Evolutionary conservation across 2,329 filamentous ascomycete species (phyloP).

Genomic region (Ascocoryne sarcoides): DNA sequence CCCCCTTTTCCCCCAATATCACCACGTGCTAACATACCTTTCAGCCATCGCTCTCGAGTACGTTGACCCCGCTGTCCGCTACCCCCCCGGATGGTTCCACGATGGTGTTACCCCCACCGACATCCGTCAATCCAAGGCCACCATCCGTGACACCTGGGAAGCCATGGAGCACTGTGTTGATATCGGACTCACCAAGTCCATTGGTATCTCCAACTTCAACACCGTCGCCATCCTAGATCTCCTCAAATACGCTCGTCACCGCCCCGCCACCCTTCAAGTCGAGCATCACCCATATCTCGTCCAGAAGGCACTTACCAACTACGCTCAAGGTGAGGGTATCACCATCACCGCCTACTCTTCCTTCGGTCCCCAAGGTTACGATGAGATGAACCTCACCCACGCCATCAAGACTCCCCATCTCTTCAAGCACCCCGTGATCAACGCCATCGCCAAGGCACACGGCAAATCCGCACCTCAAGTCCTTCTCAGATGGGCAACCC

Average conservation of each 20-base stretch:
- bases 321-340: slow-evolving; percentile 49
- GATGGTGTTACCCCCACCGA: not conserved
- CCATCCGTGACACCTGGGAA: slow-evolving; percentile 70
- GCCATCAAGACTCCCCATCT: slow-evolving; percentile 56
- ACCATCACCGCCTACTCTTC: slow-evolving; percentile 57
- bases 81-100: not conserved
- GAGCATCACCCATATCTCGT: slow-evolving; percentile 83
- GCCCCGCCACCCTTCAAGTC: slow-evolving; percentile 70
- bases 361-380: slow-evolving; percentile 64
- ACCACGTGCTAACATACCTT: not conserved
- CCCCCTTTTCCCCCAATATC: not conserved
- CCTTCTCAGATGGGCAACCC: slow-evolving; percentile 78
- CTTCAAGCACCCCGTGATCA: slow-evolving; percentile 61
- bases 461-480: slow-evolving; percentile 70
- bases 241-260: slow-evolving; percentile 60
- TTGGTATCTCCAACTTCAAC: slow-evolving; percentile 77
- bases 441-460: slow-evolving; percentile 57
- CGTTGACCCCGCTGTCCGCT: slow-evolving; percentile 12
- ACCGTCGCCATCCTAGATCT: slow-evolving; percentile 68
- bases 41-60: slow-evolving; percentile 15
- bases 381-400: slow-evolving; percentile 54
- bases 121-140: slow-evolving; percentile 45
- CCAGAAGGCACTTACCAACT: slow-evolving; percentile 57
- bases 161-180: slow-evolving; percentile 69
- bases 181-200: slow-evolving; percentile 56